Evolutionary conservation across 2,329 filamentous ascomycete genomes (phyloP), one percentile per base, ranked within the genome.

Genomic region (Nannizziopsis arthrosporioides): DNA sequence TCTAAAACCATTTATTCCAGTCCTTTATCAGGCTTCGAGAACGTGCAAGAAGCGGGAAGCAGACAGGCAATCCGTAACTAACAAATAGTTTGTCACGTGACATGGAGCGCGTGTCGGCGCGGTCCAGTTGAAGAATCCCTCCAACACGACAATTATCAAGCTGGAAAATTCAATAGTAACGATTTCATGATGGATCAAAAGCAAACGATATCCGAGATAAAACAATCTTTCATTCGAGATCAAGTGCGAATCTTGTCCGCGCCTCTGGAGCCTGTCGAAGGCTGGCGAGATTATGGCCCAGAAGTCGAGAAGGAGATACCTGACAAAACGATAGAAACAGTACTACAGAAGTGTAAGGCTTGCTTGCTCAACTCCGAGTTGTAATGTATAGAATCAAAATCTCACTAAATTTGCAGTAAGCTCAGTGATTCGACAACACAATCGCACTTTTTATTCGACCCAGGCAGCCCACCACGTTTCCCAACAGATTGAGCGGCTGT

Each of bases 381-480:
- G 3, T 5, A 14, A 14, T 12, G 3, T 30, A 30, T 4, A 9
- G 7, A n/a, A 39, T 35, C 10, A n/a, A 2, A 35, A 40, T 34
- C 48, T 47, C 10, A 18, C 42, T n/a, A 17, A n/a, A 1, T 3
- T n/a, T 17, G 40, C 48, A 75, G 74, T 76, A 14, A 77, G 77
- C 51, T 64, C 67, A 31, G 65, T 68, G 34, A 59, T 76, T 47
- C 72, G 70, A 50, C 69, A 74, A 37, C 74, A 78, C 59, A 72
- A 70, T 53, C 73, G 72, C 42, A 63, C 70, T 48, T 70, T 74
- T 36, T 77, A 76, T 62, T 72, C 72, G 40, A 68, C 69, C 0
- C 72, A 76, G 55, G 74, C 75, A 35, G 71, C 73, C 45, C 71
- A 75, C 43, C 73, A 77, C 61, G 67, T 77, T 44, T 73, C 74